Evolutionary conservation across 163 green algal genomes (phyloP).

Genomic region (Smithsoniella earleae): DNA sequence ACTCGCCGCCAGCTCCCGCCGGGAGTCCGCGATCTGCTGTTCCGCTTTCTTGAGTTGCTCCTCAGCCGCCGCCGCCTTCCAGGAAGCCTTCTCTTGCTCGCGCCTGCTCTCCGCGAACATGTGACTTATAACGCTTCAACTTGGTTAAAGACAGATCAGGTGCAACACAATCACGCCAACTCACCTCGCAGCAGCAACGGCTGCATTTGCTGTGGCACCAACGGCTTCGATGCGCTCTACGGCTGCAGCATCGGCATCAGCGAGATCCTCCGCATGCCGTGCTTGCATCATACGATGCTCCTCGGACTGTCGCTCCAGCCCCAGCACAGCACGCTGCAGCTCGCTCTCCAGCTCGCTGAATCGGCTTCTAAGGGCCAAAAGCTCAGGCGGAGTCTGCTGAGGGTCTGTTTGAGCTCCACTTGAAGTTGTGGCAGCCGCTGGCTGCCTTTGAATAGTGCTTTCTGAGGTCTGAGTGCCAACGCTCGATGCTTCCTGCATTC

Average conservation of each 20-base stretch:
- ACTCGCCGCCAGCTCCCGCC: background rate
- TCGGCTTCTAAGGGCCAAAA: background rate
- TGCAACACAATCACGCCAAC: background rate
- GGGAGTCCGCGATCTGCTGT: background rate
- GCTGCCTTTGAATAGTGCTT: too few species aligned
- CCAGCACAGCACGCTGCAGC: conserved; percentile 10
- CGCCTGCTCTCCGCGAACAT: background rate
- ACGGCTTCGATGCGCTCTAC: background rate
- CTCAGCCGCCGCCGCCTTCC: background rate
- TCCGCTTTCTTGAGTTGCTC: conserved; percentile 11
- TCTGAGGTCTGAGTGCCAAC: too few species aligned
- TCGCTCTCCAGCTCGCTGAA: background rate
- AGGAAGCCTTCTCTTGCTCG: background rate
- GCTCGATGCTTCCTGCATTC: too few species aligned
- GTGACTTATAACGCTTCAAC: background rate
- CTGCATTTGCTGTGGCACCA: background rate
- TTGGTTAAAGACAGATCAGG: background rate
- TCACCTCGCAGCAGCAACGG: background rate
- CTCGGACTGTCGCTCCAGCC: background rate
- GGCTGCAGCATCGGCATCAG: background rate
- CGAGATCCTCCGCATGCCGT: too few species aligned
- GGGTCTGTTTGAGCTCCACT: too few species aligned
- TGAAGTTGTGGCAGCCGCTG: too few species aligned
- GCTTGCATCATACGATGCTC: too few species aligned
- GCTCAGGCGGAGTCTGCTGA: background rate